These are phyloP conservation scores for Coemansia sp. DNA, from an alignment of 192 early-diverging fungal genomes.

Conservation along the genomic window DNA sequence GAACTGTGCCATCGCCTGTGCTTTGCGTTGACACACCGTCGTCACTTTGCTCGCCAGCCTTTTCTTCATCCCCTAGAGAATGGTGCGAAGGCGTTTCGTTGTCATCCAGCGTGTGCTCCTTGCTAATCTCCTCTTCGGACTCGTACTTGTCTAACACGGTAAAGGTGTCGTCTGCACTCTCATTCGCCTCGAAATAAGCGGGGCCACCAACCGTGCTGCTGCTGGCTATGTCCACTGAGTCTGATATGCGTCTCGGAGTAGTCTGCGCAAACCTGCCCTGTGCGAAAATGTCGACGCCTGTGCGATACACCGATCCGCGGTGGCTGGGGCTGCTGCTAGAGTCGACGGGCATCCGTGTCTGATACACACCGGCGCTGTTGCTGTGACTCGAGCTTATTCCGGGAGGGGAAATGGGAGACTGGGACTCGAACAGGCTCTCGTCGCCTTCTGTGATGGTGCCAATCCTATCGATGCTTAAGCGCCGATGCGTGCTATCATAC, in stretches of 20 bases:
- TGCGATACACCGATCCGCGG: constrained; percentile 29
- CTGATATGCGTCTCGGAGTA: background rate
- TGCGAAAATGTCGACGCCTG: constrained; percentile 32
- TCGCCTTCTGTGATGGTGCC: constrained; percentile 6
- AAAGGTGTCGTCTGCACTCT: background rate
- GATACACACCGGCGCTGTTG: background rate
- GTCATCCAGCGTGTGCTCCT: background rate
- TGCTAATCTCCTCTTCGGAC: background rate
- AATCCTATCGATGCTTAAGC: constrained; percentile 5
- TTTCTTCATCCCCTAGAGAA: background rate
- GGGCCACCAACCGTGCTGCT: background rate
- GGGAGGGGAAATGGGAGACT: background rate
- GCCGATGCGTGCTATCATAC: background rate
- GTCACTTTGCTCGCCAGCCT: background rate
- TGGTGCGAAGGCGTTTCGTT: background rate
- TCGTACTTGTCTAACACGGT: constrained; percentile 2
- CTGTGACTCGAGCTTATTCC: background rate
- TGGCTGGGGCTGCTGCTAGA: background rate
- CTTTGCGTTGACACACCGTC: constrained; percentile 1
- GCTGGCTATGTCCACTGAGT: background rate
- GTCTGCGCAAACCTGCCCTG: constrained; percentile 17
- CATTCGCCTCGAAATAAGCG: background rate
- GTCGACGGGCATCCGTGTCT: background rate
- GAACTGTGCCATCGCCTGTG: constrained; percentile 1
- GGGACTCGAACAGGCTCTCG: constrained; percentile 2